A percentile compares a stretch with the other conserved stretches of the same genome.
Conservation (phyloP, 805 yeast species). For the Zygoascus tannicola region DNA sequence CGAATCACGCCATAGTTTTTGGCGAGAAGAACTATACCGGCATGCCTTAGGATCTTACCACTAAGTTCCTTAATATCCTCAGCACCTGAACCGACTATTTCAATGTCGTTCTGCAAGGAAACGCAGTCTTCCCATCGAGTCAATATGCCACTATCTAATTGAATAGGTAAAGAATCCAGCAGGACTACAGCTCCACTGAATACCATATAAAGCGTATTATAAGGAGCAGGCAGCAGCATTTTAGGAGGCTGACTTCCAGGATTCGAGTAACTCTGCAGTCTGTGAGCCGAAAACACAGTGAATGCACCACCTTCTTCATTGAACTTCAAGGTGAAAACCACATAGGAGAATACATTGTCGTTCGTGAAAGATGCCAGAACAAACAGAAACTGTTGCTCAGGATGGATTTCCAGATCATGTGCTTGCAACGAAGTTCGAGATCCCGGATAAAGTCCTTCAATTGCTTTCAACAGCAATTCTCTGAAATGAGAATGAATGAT, state of each 20-base stretch:
- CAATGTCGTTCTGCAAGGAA: conserved; percentile 42
- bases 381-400: conserved; percentile 35
- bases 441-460: conserved; percentile 43
- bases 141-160: conserved; percentile 25
- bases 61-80: conserved; percentile 32
- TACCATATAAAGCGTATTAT: conserved; percentile 50
- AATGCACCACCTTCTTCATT: conserved; percentile 38
- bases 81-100: conserved; percentile 51
- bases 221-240: conserved; percentile 49
- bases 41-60: conserved; percentile 25
- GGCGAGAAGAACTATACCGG: conserved; percentile 43
- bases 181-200: conserved; percentile 54
- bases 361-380: conserved; percentile 39
- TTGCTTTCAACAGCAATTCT: conserved; percentile 31
- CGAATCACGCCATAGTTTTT: conserved; percentile 52
- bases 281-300: conserved; percentile 53
- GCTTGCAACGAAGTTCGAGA: conserved; percentile 43
- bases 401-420: conserved; percentile 51
- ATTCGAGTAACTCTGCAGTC: conserved; percentile 42
- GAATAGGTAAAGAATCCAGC: conserved; percentile 46
- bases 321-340: conserved; percentile 46
- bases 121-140: conserved; percentile 76
- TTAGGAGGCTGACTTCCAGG: conserved; percentile 34
- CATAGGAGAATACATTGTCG: conserved; percentile 31
- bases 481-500: conserved; percentile 31